Conservation (phyloP, 768 basidiomycete genomes). For the Clitopilus hobsonii region DNA sequence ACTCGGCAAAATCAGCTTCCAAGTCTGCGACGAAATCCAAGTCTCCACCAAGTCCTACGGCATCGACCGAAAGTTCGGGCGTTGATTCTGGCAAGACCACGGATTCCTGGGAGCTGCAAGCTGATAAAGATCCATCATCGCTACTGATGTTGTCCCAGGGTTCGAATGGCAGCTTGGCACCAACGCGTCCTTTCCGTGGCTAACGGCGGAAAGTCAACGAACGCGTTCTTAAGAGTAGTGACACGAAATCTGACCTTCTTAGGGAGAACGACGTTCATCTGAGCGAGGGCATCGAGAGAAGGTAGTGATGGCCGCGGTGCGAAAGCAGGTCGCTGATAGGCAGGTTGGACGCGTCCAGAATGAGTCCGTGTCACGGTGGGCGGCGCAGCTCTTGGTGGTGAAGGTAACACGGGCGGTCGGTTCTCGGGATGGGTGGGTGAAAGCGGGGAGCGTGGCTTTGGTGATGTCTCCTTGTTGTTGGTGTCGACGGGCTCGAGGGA, state of each 20-base stretch:
- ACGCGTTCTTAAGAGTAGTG: slow-evolving; percentile 1
- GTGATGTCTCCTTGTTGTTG: slow-evolving; percentile 12
- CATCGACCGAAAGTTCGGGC: slow-evolving; percentile 1
- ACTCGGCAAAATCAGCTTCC: neutral
- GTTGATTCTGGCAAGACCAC: slow-evolving; percentile 1
- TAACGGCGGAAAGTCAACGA: slow-evolving; percentile 12
- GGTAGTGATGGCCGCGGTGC: slow-evolving; percentile 46
- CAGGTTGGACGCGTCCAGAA: slow-evolving; percentile 26
- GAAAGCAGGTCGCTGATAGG: slow-evolving; percentile 45
- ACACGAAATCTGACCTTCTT: slow-evolving; percentile 33
- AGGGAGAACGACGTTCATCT: slow-evolving; percentile 40
- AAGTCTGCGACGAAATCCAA: neutral
- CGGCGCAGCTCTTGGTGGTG: slow-evolving; percentile 8
- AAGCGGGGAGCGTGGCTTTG: slow-evolving; percentile 23
- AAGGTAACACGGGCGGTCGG: slow-evolving; percentile 11
- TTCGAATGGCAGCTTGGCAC: slow-evolving; percentile 47
- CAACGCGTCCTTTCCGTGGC: slow-evolving; percentile 49
- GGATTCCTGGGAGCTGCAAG: slow-evolving; percentile 10
- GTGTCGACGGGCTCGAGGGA: slow-evolving; percentile 11
- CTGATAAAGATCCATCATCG: slow-evolving; percentile 11
- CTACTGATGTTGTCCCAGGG: slow-evolving; percentile 43
- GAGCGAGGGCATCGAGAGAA: slow-evolving; percentile 42
- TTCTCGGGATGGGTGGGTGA: slow-evolving; percentile 13
- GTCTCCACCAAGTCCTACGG: neutral
- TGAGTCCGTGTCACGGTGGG: slow-evolving; percentile 12